Conservation (phyloP, 2,329 filamentous ascomycete species). For the Claviceps purpurea region DNA sequence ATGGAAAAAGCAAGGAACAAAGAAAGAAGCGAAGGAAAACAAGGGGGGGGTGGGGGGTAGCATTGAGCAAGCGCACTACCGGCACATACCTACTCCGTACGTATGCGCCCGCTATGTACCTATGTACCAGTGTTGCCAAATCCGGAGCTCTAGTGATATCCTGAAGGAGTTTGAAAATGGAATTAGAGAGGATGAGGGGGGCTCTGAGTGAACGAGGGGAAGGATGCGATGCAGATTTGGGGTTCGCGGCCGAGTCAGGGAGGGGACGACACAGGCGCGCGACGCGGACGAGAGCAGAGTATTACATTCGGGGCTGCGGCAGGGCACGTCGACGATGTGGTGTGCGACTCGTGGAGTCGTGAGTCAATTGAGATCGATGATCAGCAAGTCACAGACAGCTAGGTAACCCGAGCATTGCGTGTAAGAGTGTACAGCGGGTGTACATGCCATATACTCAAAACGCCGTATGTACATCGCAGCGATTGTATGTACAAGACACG, state of each 20-base stretch:
- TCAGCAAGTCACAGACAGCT: neutral
- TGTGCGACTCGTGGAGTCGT: too few species aligned
- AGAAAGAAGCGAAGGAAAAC: neutral
- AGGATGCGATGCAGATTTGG: neutral
- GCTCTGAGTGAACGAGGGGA: neutral
- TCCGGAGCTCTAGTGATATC: conserved; percentile 8
- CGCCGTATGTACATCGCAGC: neutral
- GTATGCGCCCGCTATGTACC: too few species aligned
- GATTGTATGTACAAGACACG: neutral
- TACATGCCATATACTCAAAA: neutral
- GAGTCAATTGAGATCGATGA: neutral
- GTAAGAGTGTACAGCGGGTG: neutral
- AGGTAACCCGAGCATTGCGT: neutral
- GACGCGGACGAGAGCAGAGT: too few species aligned
- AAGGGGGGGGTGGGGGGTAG: neutral
- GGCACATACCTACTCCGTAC: too few species aligned
- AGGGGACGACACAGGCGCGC: too few species aligned
- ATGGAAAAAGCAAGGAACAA: neutral
- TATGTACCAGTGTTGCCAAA: neutral
- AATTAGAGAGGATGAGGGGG: neutral
- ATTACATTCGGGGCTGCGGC: neutral
- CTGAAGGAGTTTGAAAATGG: neutral
- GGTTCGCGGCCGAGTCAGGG: too few species aligned
- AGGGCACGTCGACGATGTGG: too few species aligned
- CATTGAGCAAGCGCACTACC: neutral